Evolutionary conservation across 306 rosid species (phyloP), one percentile per base, ranked within the genome.

Genomic region (Dalbergia cochinchinensis): DNA sequence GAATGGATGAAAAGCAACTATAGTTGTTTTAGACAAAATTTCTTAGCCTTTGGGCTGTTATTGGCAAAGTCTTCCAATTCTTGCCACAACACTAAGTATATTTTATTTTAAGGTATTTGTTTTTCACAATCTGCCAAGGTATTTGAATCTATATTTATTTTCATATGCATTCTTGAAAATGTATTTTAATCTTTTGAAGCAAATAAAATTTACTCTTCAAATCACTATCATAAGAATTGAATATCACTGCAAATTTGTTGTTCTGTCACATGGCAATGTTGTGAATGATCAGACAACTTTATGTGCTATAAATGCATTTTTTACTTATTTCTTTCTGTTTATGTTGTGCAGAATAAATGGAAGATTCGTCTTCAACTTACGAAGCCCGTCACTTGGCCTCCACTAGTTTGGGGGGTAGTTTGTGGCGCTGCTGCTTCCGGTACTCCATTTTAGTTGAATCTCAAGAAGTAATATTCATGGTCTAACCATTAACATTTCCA

Each of bases 361-460:
- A 95, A 95, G 90, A 88, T 95, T 79, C 96, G 99, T 55, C 99
- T 95, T 83, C 99, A 95, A 88, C 90, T 95, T 69, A 95, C 98
- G 54, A 95, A 95, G 85, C 99, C 99, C 57, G 99, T 95, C 74
- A 95, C 99, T 73, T 95, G 99, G 99, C 98, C 99, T 67, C 99
- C 99, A 35, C 85, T 95, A 84, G 93, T 95, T 45, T 95, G 99
- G 99, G 99, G 99, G 50, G 94, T 95, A 75, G 92, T 95, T 59
- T 95, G 99, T 69, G 99, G 99, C 48, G 99, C 99, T 76, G 99
- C 99, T 82, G 99, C 99, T 78, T 95, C 99, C 53, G 99, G 99
- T 95, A 88, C 45, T 62, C 64, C 69, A 19, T 55, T 61, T 74
- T 61, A 66, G 42, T 69, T 14, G 39, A 39, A 35, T 58, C 45